Conservation (phyloP, 2,329 filamentous ascomycete species). For the Apiospora phragmitis region DNA sequence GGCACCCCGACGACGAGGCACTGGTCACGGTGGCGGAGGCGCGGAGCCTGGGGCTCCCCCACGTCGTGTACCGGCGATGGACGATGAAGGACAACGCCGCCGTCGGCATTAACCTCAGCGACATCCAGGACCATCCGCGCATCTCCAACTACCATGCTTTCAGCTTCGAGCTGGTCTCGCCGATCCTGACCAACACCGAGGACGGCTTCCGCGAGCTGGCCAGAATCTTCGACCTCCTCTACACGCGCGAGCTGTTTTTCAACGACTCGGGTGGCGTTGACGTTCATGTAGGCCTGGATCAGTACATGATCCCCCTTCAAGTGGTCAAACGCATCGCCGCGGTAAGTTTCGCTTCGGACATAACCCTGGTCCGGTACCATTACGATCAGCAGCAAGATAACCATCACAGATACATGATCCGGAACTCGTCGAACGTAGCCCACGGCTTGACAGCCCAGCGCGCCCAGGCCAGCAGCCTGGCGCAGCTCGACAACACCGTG, state of each 20-base stretch:
- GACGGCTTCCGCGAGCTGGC: background rate
- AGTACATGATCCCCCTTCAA: background rate
- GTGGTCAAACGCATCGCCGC: background rate
- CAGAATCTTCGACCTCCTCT: background rate
- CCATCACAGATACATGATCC: background rate
- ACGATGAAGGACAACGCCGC: background rate
- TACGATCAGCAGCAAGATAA: background rate
- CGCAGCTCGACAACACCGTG: background rate
- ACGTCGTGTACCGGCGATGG: background rate
- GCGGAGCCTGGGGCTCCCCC: background rate
- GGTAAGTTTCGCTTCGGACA: background rate
- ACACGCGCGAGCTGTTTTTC: background rate
- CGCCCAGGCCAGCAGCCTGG: background rate
- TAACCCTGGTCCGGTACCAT: background rate
- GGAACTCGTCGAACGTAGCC: background rate
- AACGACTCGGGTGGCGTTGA: background rate
- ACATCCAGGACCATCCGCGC: background rate
- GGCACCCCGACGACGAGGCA: background rate
- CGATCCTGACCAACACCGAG: background rate
- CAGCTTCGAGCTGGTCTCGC: background rate
- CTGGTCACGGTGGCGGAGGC: background rate
- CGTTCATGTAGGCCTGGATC: background rate
- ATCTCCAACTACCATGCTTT: background rate
- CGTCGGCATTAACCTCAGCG: background rate
- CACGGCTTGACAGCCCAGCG: background rate